Conservation (phyloP, 202 grass and related monocot genomes). For the Alloteropsis angusta region DNA sequence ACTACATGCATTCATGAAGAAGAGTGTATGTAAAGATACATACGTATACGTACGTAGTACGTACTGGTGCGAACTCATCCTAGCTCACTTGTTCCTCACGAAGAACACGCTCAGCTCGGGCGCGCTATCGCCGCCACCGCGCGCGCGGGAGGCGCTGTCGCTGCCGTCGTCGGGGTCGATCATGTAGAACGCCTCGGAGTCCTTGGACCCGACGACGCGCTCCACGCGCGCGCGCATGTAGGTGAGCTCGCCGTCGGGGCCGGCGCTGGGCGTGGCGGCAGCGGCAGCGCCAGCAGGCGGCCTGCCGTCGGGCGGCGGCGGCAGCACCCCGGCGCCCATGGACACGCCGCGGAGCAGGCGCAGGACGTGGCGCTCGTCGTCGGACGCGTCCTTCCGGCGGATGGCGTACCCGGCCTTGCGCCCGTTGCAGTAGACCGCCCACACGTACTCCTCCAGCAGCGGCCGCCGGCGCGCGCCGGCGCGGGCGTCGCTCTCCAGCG, state of each 20-base stretch:
- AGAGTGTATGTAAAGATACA: neutral
- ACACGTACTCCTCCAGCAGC: slow-evolving; percentile 80
- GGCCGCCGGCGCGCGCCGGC: slow-evolving; percentile 36
- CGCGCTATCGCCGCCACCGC: neutral
- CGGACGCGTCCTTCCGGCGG: slow-evolving; percentile 66
- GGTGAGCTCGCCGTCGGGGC: slow-evolving; percentile 69
- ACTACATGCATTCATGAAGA: neutral
- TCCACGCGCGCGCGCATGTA: slow-evolving; percentile 92
- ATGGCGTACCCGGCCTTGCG: slow-evolving; percentile 78
- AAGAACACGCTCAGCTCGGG: slow-evolving; percentile 90
- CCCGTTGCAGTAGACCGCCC: slow-evolving; percentile 94
- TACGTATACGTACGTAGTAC: neutral
- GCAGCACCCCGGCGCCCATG: slow-evolving; percentile 88
- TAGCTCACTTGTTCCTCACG: slow-evolving; percentile 87
- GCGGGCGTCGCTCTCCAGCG: slow-evolving; percentile 81
- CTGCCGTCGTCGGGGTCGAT: slow-evolving; percentile 55
- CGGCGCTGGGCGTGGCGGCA: neutral
- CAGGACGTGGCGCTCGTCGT: slow-evolving; percentile 73
- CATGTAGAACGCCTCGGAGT: slow-evolving; percentile 92
- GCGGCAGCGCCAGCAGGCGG: slow-evolving; percentile 8
- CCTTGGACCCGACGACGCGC: slow-evolving; percentile 79
- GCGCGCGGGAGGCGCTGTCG: neutral
- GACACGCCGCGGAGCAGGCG: slow-evolving; percentile 86
- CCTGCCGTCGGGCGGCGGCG: slow-evolving; percentile 34
- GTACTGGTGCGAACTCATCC: neutral